These are phyloP conservation scores for Eucalyptus marginata DNA, from an alignment of 345 rosid genomes.

Conservation along the genomic window DNA sequence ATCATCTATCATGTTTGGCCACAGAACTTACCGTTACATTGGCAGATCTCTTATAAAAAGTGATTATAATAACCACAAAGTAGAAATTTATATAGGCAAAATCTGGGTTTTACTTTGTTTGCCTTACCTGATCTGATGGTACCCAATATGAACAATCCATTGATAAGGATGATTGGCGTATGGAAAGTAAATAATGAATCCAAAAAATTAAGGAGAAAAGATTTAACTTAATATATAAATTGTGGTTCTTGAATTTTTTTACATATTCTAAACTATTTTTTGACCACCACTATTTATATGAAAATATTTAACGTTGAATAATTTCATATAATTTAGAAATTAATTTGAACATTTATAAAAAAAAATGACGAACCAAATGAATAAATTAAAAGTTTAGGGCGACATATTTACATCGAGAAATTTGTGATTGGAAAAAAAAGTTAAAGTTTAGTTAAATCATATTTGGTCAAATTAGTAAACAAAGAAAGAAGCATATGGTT, in stretches of 20 bases:
- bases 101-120: neutral
- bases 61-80: neutral
- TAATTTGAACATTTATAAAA: fast-evolving
- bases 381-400: no score
- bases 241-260: fast-evolving
- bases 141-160: neutral
- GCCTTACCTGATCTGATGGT: neutral
- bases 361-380: no score
- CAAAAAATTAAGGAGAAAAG: no score
- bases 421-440: no score
- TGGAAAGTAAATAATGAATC: no score
- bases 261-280: no score
- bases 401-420: no score
- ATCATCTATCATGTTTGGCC: neutral
- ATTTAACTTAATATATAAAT: neutral
- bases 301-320: neutral
- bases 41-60: neutral
- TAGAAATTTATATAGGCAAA: neutral
- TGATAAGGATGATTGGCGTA: neutral
- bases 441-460: fast-evolving
- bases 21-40: neutral
- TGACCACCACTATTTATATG: fast-evolving
- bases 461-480: neutral
- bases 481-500: no score
- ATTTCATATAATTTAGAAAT: neutral